These are phyloP conservation scores for Stevia rebaudiana DNA, from an alignment of 140 eudicot genomes.

Conservation along the genomic window DNA sequence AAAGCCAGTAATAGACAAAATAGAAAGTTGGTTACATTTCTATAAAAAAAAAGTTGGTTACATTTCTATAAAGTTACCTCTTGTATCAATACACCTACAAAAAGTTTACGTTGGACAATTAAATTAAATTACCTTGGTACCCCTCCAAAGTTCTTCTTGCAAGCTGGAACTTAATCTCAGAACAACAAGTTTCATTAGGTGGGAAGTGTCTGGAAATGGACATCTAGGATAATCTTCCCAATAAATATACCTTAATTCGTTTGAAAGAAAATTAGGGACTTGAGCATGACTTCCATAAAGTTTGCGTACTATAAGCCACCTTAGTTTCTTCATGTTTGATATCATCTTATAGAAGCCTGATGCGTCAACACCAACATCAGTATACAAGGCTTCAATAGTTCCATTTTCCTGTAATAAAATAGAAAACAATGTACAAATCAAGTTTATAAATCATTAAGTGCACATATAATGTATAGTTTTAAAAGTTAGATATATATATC, in stretches of 20 bases:
- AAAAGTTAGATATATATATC: no score
- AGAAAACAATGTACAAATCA: no score
- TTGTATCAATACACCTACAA: no score
- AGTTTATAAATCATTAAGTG: no score
- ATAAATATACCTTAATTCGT: neutral
- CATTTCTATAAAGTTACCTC: no score
- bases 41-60: no score
- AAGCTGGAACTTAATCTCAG: neutral
- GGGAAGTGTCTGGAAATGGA: neutral
- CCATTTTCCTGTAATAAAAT: neutral
- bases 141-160: neutral
- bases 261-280: neutral
- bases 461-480: no score
- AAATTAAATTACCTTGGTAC: neutral
- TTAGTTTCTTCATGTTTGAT: neutral
- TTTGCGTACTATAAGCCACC: neutral
- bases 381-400: neutral
- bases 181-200: neutral
- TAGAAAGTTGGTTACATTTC: no score
- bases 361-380: neutral
- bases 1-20: no score
- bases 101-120: no score
- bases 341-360: neutral
- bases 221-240: neutral
- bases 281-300: neutral